Conservation (phyloP, 371 early-diverging fungal genomes). For the Actinomucor elegans region DNA sequence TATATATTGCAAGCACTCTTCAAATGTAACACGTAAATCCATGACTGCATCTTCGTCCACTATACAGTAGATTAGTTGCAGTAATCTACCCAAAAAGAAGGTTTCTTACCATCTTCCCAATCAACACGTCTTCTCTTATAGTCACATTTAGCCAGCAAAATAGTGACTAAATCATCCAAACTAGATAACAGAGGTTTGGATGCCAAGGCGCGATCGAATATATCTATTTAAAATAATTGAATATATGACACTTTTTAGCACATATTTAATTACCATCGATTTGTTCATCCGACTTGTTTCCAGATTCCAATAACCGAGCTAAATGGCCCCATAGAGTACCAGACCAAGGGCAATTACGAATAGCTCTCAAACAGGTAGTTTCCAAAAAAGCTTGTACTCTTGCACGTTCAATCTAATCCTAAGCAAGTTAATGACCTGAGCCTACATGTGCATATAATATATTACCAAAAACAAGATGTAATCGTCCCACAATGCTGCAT, state of each 20-base stretch:
- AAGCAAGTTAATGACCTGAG: neutral
- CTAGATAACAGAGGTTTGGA: conserved; percentile 31
- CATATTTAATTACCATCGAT: conserved; percentile 22
- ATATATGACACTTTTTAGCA: neutral
- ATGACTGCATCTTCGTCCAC: conserved; percentile 22
- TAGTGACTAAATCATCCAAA: conserved; percentile 43
- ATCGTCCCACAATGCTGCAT: conserved; percentile 67
- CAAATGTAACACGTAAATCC: conserved; percentile 34
- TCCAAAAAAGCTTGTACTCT: conserved; percentile 24
- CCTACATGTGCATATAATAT: neutral
- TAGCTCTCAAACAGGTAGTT: conserved; percentile 44
- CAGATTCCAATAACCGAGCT: conserved; percentile 34
- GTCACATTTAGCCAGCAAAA: conserved; percentile 40
- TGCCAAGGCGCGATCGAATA: conserved; percentile 35
- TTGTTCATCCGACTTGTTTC: conserved; percentile 5
- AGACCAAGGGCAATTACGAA: conserved; percentile 72
- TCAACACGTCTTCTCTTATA: conserved; percentile 34
- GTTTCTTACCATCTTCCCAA: conserved; percentile 41
- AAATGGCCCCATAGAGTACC: conserved; percentile 61
- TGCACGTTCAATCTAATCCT: conserved; percentile 32
- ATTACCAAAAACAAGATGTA: conserved; percentile 62
- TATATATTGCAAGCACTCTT: conserved; percentile 32
- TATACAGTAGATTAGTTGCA: neutral
- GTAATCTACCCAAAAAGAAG: neutral
- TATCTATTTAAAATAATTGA: conserved; percentile 13